phyloP scores from a whole-genome alignment of 257 asterid genomes.

The Misopates orontium region DNA sequence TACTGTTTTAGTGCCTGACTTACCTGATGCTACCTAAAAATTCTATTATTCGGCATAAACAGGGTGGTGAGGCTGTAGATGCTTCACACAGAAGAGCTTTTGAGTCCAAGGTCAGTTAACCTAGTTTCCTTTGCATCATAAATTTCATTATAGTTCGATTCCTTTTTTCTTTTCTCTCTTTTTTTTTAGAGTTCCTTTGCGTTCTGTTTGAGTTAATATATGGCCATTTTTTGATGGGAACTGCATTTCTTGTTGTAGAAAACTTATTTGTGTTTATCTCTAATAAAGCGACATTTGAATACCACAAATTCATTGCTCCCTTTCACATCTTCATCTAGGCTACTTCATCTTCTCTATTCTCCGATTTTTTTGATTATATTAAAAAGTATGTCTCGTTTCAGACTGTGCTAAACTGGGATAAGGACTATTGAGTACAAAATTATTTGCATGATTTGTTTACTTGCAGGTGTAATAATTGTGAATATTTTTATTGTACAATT shows the following conservation, averaged over 20 bases:
- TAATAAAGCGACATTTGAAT: neutral
- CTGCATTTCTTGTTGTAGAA: no score
- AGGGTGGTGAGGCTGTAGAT: conserved; percentile 48
- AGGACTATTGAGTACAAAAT: conserved; percentile 7
- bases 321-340: neutral
- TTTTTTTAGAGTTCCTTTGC: neutral
- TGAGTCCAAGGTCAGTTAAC: conserved; percentile 46
- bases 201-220: neutral
- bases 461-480: neutral
- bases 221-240: neutral
- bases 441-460: conserved; percentile 13
- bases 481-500: neutral
- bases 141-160: neutral
- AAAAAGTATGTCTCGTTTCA: conserved; percentile 9
- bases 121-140: neutral
- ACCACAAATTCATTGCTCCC: neutral
- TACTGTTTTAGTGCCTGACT: conserved; percentile 16
- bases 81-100: conserved; percentile 35
- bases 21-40: conserved; percentile 20
- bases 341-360: neutral
- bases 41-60: conserved; percentile 20
- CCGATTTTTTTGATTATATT: neutral
- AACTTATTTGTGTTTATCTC: neutral
- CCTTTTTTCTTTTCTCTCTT: neutral
- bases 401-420: neutral